Percentiles rank a stretch among this genome's conserved stretches.
Conservation (phyloP, 2,329 filamentous ascomycete genomes). For the Pleurostoma richardsiae region DNA sequence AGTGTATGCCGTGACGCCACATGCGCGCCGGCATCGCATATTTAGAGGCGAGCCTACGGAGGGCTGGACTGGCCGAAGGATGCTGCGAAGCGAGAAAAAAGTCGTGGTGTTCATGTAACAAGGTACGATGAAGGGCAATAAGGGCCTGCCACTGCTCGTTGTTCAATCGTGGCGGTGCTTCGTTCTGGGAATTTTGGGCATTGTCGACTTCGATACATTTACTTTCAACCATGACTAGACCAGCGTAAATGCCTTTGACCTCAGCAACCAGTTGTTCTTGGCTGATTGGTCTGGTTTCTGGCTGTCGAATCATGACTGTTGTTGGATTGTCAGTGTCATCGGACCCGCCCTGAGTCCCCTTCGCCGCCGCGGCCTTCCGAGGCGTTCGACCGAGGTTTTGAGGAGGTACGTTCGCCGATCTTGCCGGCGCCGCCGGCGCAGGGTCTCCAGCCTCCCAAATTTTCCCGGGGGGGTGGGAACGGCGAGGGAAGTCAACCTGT, state of each 20-base stretch:
- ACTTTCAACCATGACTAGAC: slow-evolving; percentile 72
- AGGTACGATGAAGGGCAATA: slow-evolving; percentile 69
- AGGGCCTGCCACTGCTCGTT: slow-evolving; percentile 73
- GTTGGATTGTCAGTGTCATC: too few relatives aligned
- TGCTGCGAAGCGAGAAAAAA: slow-evolving; percentile 81
- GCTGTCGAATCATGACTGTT: slow-evolving; percentile 36
- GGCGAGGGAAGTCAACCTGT: too few relatives aligned
- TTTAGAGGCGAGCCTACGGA: slow-evolving; percentile 63
- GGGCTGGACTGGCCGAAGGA: slow-evolving; percentile 61
- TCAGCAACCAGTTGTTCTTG: slow-evolving; percentile 72
- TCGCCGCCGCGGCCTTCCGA: too few relatives aligned
- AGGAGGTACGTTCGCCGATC: too few relatives aligned
- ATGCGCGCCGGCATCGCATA: slow-evolving; percentile 83
- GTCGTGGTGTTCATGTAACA: slow-evolving; percentile 72
- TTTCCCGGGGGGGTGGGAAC: too few relatives aligned
- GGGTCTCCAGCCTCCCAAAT: too few relatives aligned
- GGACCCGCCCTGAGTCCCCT: too few relatives aligned
- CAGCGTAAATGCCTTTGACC: slow-evolving; percentile 72
- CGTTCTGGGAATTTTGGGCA: slow-evolving; percentile 39
- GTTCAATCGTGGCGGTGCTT: slow-evolving; percentile 34
- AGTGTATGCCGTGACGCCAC: slow-evolving; percentile 85
- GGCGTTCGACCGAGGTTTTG: too few relatives aligned
- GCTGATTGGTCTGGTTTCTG: slow-evolving; percentile 59
- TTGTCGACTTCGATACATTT: slow-evolving; percentile 77
- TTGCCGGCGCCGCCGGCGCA: too few relatives aligned